A percentile compares a stretch with the other conserved stretches of the same genome.
These are phyloP conservation scores for Phlebiopsis flavidoalba DNA, from an alignment of 768 basidiomycete genomes.

Conservation along the genomic window DNA sequence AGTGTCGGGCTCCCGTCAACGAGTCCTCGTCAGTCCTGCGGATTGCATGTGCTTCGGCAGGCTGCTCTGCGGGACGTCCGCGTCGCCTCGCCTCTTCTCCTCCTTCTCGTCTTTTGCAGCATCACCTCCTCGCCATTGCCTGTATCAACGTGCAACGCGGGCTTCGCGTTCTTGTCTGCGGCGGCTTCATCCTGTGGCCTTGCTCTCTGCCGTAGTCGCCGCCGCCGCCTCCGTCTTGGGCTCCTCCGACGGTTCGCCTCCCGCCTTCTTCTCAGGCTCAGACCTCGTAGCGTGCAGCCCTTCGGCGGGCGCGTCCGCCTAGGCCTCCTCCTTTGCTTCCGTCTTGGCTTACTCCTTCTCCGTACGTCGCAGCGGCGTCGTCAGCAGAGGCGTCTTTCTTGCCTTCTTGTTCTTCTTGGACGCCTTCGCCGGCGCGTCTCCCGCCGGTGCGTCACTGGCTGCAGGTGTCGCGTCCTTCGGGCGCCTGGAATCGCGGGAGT, in stretches of 20 bases:
- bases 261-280: no score
- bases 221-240: neutral
- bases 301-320: no score
- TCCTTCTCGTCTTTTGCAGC: neutral
- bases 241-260: neutral
- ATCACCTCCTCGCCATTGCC: neutral
- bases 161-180: neutral
- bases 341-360: neutral
- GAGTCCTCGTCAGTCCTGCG: neutral
- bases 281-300: no score
- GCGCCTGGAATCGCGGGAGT: neutral
- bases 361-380: neutral
- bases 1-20: neutral
- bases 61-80: neutral
- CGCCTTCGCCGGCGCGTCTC: no score
- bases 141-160: neutral
- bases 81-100: neutral
- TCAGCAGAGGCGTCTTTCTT: neutral
- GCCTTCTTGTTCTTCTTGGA: no score
- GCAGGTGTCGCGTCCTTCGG: neutral
- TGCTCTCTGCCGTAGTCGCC: no score
- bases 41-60: conserved; percentile 4
- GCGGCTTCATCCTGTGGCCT: neutral
- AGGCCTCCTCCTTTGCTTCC: neutral
- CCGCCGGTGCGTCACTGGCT: no score